Base-by-base conservation (phyloP, 1,284 basidiomycete species). In the Cryptococcus sp. region DNA sequence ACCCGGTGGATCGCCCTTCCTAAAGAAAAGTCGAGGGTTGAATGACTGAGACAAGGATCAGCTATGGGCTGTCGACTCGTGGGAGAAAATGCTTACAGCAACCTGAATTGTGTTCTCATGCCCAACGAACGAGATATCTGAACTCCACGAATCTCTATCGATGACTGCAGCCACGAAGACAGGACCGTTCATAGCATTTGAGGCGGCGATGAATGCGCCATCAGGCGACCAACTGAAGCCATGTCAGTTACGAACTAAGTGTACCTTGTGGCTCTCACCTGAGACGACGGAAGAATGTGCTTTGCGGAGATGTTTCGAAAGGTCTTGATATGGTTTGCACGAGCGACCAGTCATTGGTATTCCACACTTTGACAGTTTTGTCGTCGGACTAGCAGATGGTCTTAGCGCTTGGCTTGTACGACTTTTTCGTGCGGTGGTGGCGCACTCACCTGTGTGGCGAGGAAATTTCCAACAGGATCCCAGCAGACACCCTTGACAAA, bases 401-500 rank as follows among this genome's bases (percentile, higher is more conserved):
- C 7, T 26, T 59, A 43, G 54, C 29, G 29, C 29, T 13, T 13
- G 8, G 8, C 2, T 10, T 10, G 8, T 10, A 10, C 29, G 29
- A 10, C 29, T 34, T 4, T 2, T 5, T 4, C 13, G 8, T n/a
- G n/a, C n/a, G n/a, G n/a, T n/a, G 16, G 17, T 7, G 1, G 7
- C 20, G 4, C 3, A 50, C 78, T 50, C 26, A 81, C 81, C 68
- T 82, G 81, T n/a, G 93, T 96, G 7, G 93, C 93, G 52, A 99
- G 85, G 73, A 88, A 98, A 77, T 97, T 89, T 47, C 95, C 95
- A 5, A 95, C 90, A 1, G 96, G 95, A 78, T 99, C 96, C 86
- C 94, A 99, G 68, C 91, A 93, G 50, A 99, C 91, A 54, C 96
- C 96, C 78, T 99, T 99, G 66, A 99, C 93, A 75, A 98, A 98